Conservation (phyloP, 345 rosid genomes). For the Clausena lansium region DNA sequence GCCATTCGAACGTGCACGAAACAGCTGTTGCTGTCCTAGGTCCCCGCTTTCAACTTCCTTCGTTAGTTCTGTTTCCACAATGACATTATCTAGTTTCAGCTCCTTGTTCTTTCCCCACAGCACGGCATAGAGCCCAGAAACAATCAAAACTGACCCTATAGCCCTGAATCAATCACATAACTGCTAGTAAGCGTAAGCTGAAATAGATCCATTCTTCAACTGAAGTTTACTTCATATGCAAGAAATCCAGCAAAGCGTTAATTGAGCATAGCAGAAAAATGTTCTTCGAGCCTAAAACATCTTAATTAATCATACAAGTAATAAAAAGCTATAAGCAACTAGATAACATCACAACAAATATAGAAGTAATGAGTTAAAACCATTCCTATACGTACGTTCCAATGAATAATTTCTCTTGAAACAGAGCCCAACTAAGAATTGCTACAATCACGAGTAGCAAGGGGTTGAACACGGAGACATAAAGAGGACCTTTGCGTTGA, state of each 20-base stretch:
- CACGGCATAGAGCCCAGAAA: constrained; percentile 71
- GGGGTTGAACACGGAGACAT: constrained; percentile 87
- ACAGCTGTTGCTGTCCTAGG: constrained; percentile 36
- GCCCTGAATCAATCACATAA: constrained; percentile 32
- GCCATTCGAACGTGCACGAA: constrained; percentile 6
- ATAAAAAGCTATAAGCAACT: no score
- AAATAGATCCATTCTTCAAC: neutral
- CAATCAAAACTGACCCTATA: constrained; percentile 68
- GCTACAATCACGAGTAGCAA: constrained; percentile 69
- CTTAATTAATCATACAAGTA: no score
- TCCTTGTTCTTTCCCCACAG: constrained; percentile 92
- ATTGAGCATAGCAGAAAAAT: neutral
- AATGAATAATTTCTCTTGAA: constrained; percentile 67
- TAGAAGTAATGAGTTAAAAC: neutral
- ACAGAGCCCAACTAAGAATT: constrained; percentile 74
- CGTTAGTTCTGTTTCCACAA: constrained; percentile 6
- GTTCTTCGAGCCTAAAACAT: no score
- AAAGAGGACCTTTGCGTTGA: constrained; percentile 77
- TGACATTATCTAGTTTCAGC: neutral
- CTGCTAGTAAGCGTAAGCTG: neutral
- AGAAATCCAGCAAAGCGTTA: neutral
- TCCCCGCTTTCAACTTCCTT: constrained; percentile 20
- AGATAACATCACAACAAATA: no score
- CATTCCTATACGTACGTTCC: constrained; percentile 59
- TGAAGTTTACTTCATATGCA: neutral